Conservation (phyloP, 371 early-diverging fungal genomes). For the Gilbertella persicaria region DNA sequence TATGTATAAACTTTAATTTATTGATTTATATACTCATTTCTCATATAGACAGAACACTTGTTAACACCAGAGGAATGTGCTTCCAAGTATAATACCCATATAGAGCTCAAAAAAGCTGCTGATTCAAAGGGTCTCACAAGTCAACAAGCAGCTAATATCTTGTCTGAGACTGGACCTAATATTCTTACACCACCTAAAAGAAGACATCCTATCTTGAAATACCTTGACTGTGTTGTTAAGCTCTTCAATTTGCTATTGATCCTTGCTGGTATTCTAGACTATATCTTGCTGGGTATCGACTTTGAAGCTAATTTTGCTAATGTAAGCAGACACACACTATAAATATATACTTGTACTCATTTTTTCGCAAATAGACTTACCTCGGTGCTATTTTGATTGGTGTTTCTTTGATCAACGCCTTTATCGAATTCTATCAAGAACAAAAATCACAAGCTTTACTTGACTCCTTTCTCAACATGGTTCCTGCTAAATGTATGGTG, state of each 20-base stretch:
- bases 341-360: neutral
- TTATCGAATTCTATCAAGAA: constrained; percentile 90
- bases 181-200: constrained; percentile 86
- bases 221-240: constrained; percentile 68
- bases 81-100: constrained; percentile 52
- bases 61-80: constrained; percentile 69
- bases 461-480: constrained; percentile 89
- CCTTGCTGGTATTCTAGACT: constrained; percentile 79
- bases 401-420: constrained; percentile 89
- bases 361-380: constrained; percentile 64
- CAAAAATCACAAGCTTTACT: constrained; percentile 84
- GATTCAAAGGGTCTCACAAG: constrained; percentile 72
- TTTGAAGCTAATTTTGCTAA: constrained; percentile 65
- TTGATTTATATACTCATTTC: neutral
- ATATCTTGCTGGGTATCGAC: constrained; percentile 77
- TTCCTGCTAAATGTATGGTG: constrained; percentile 79
- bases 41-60: constrained; percentile 69
- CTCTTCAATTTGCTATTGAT: constrained; percentile 90
- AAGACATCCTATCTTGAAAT: constrained; percentile 70
- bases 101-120: constrained; percentile 61
- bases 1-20: constrained; percentile 17
- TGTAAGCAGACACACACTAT: constrained; percentile 42
- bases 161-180: constrained; percentile 80
- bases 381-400: constrained; percentile 85
- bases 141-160: constrained; percentile 61